Evolutionary conservation across 768 basidiomycete species (phyloP).

Genomic region (Lanmaoa pseudosensibilis): DNA sequence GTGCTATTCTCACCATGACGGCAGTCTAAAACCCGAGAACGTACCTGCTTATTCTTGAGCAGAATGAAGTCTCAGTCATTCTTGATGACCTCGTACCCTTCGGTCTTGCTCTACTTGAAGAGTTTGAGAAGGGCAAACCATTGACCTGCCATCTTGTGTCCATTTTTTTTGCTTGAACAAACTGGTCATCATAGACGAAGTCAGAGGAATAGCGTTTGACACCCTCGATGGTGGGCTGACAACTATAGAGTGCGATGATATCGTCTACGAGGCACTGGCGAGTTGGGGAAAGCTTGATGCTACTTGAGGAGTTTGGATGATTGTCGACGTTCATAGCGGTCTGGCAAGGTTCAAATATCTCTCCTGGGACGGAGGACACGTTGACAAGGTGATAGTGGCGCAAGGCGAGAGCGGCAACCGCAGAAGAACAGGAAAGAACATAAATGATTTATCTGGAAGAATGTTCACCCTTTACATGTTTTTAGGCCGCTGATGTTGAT

Average conservation of each 20-base stretch:
- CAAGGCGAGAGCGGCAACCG: neutral
- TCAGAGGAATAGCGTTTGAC: neutral
- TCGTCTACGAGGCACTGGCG: neutral
- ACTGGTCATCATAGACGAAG: neutral
- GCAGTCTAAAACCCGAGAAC: neutral
- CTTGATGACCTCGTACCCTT: neutral
- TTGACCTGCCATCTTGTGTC: neutral
- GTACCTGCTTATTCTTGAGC: neutral
- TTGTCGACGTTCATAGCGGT: neutral
- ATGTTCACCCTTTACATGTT: neutral
- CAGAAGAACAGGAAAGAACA: neutral
- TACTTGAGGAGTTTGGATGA: neutral
- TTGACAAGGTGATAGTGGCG: no score
- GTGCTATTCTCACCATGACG: neutral
- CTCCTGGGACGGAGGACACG: neutral
- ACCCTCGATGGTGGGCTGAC: neutral
- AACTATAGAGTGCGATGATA: neutral
- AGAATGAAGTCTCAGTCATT: neutral
- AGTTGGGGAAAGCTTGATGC: neutral
- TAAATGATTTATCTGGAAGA: neutral
- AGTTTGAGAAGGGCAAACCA: neutral
- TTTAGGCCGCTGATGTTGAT: neutral
- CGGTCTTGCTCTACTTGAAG: neutral
- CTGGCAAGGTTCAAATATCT: neutral
- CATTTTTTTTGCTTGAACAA: neutral